Conservation (phyloP, 31 red algal genomes). For the Asparagopsis taxiformis region DNA sequence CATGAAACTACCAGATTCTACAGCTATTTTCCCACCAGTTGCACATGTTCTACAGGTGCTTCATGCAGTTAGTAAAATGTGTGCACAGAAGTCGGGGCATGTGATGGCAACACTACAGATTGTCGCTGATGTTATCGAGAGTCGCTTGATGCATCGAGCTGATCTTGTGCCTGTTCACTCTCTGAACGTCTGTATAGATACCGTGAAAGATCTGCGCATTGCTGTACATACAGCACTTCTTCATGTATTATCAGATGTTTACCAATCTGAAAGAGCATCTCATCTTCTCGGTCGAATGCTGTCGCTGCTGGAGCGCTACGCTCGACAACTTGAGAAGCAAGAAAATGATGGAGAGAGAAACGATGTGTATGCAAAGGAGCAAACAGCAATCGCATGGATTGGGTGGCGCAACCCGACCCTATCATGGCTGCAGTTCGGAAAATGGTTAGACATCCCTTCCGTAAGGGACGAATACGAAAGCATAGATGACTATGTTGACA, state of each 20-base stretch:
- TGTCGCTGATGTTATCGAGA: constrained; percentile 45
- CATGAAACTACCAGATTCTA: no score
- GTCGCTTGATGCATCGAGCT: constrained; percentile 14
- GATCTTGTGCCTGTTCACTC: neutral
- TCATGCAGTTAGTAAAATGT: no score
- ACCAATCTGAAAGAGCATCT: neutral
- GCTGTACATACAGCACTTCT: constrained; percentile 12
- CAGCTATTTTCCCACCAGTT: no score
- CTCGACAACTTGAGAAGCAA: neutral
- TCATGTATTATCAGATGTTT: constrained; percentile 1
- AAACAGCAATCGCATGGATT: constrained; percentile 11
- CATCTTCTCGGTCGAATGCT: neutral
- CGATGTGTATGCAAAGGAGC: neutral
- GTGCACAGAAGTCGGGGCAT: no score
- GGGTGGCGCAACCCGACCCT: constrained; percentile 35
- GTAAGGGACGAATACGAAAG: constrained; percentile 24
- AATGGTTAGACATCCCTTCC: constrained; percentile 20
- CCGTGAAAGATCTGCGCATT: constrained; percentile 1
- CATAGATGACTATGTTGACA: constrained; percentile 38
- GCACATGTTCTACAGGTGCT: no score
- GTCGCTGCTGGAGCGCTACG: constrained; percentile 6
- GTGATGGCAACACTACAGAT: constrained; percentile 20
- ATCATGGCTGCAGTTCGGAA: constrained; percentile 28
- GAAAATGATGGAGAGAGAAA: neutral
- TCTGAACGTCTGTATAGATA: neutral